Conservation (phyloP, 1,284 basidiomycete species). For the Pisolithus thermaeus region DNA sequence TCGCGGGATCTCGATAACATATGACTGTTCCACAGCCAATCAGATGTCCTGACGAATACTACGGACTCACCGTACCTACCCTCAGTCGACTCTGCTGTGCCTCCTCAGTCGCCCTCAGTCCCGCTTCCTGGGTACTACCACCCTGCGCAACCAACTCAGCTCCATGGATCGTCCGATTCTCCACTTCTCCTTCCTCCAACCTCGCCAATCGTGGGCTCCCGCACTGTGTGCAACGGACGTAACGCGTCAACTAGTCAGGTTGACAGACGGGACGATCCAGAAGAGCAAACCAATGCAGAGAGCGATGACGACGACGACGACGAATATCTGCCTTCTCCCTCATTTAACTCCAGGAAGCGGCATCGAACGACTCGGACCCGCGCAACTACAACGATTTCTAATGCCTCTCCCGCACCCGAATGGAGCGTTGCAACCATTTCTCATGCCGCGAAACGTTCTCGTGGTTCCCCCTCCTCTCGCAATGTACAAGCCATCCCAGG, state of each 20-base stretch:
- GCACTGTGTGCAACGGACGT: constrained; percentile 10
- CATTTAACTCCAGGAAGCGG: constrained; percentile 19
- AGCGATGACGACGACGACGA: constrained; percentile 25
- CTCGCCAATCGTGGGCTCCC: constrained; percentile 5
- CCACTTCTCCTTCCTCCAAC: not conserved
- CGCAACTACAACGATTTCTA: not conserved
- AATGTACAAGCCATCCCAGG: constrained; percentile 31
- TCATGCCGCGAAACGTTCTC: constrained; percentile 25
- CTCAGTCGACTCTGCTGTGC: constrained; percentile 3
- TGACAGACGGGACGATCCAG: constrained; percentile 4
- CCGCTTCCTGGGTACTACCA: not conserved
- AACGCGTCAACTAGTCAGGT: constrained; percentile 5
- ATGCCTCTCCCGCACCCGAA: constrained; percentile 2
- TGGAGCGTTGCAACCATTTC: constrained; percentile 3
- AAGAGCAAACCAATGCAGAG: constrained; percentile 20
- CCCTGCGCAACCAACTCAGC: not conserved
- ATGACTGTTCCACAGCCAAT: constrained; percentile 20
- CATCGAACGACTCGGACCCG: constrained; percentile 9
- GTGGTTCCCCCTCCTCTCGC: constrained; percentile 32
- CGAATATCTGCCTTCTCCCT: constrained; percentile 28
- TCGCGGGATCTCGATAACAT: constrained; percentile 1
- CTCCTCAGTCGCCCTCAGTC: too few species aligned
- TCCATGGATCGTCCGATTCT: not conserved
- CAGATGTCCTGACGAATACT: constrained; percentile 3
- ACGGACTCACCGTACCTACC: constrained; percentile 13